Evolutionary conservation across 139 green algal species (phyloP), one percentile per base, ranked within the genome.

Genomic region (Chlorella sp.): DNA sequence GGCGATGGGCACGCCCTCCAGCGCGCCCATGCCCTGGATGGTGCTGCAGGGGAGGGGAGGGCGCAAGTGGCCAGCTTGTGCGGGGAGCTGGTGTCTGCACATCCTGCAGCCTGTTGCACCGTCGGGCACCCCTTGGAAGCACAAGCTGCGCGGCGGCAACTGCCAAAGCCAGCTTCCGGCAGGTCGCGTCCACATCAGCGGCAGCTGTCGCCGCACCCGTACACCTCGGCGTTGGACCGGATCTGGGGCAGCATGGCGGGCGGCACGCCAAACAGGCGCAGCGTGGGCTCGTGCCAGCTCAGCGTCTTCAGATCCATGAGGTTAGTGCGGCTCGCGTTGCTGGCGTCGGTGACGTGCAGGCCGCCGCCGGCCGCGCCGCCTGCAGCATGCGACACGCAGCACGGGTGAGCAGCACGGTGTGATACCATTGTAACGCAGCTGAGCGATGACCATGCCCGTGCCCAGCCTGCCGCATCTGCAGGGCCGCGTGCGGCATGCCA

Each of bases 241-340:
- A 98, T 96, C n/a, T 86, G 43, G 3, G 97, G 95, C 84, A 99
- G 90, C 40, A 92, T 92, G 38, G 51, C 74, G 20, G 74, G 5
- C 0, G 82, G 46, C 7, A 96, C 81, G 43, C 89, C 88, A 87
- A 99, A 97, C 43, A 88, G 32, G 11, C 90, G 68, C 32, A 96
- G 76, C 40, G 86, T 93, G 30, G 81, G 46, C 22, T 79, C 64
- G 84, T 98, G 87, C 97, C 97, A 99, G 54, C 89, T n/a, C 64
- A 90, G 84, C 7, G 88, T 94, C 0, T 65, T 30, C 62, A 99
- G 85, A 60, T 98, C 92, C 95, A 99, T 98, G 36, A 99, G 88
- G 78, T 95, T 92, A 22, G 96, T 99, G 73, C 96, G 92, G 1
- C 92, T 93, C 28, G 97, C 97, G 84, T 99, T 99, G 58, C 91